Conservation (phyloP, 2,329 filamentous ascomycete species). For the Moelleriella libera region DNA sequence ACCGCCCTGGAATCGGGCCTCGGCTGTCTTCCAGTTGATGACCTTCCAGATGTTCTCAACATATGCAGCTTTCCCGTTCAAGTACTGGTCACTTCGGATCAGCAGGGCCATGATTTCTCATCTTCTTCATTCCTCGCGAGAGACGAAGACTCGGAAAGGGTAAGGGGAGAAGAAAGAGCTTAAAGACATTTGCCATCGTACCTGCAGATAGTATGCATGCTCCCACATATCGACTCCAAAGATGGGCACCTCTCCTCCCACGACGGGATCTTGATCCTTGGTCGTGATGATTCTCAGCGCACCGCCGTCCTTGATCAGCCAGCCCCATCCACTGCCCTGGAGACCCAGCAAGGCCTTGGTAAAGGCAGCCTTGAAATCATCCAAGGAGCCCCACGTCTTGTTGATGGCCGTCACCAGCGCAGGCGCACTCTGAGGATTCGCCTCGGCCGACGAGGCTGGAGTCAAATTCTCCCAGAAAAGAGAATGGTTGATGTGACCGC, state of each 20-base stretch:
- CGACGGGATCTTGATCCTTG: slow-evolving; percentile 74
- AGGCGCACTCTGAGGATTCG: slow-evolving; percentile 35
- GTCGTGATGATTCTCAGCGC: slow-evolving; percentile 60
- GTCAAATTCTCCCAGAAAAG: slow-evolving; percentile 82
- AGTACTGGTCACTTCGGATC: slow-evolving; percentile 35
- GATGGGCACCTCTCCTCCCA: slow-evolving; percentile 49
- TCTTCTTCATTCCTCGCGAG: neutral
- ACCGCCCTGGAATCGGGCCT: slow-evolving; percentile 42
- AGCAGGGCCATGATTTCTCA: neutral
- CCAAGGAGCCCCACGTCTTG: slow-evolving; percentile 53
- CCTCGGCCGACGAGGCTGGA: slow-evolving; percentile 42
- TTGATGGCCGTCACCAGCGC: slow-evolving; percentile 46
- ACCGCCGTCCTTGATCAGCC: slow-evolving; percentile 55
- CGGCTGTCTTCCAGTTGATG: slow-evolving; percentile 62
- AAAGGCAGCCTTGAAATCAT: slow-evolving; percentile 53
- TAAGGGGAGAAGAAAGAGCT: neutral
- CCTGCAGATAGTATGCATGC: slow-evolving; percentile 80
- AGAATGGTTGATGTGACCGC: slow-evolving; percentile 85
- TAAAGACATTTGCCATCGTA: slow-evolving; percentile 17
- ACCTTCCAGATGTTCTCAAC: slow-evolving; percentile 66
- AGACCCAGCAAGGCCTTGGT: slow-evolving; percentile 51
- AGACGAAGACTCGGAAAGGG: slow-evolving; percentile 12
- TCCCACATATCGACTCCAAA: slow-evolving; percentile 87
- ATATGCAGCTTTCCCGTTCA: slow-evolving; percentile 63
- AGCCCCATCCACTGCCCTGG: slow-evolving; percentile 80